A percentile compares a stretch with the other conserved stretches of the same genome.
These are phyloP conservation scores for Prunus campanulata DNA, from an alignment of 306 rosid species.

Conservation along the genomic window DNA sequence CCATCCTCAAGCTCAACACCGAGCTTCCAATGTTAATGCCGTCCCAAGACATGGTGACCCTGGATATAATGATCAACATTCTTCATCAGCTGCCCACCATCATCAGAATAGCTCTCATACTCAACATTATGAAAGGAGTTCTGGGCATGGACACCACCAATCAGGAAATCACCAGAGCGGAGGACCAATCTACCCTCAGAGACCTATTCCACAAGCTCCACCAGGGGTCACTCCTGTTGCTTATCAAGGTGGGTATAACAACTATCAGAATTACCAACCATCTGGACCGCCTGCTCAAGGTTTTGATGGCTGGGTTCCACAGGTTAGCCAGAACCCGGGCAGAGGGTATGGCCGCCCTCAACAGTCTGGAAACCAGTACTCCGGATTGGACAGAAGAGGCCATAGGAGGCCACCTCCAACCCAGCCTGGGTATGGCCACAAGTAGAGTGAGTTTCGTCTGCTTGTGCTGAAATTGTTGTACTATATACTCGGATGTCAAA, in stretches of 20 bases:
- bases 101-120: constrained; percentile 39
- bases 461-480: constrained; percentile 37
- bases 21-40: constrained; percentile 23
- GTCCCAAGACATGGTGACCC: constrained; percentile 28
- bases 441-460: constrained; percentile 19
- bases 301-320: constrained; percentile 32
- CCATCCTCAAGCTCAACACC: constrained; percentile 28
- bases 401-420: constrained; percentile 51
- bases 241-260: constrained; percentile 34
- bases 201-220: constrained; percentile 20
- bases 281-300: constrained; percentile 28
- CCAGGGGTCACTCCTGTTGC: constrained; percentile 25
- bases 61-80: constrained; percentile 34
- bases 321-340: constrained; percentile 20
- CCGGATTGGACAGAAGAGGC: constrained; percentile 53
- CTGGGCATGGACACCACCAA: constrained; percentile 36
- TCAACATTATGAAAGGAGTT: constrained; percentile 40
- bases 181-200: constrained; percentile 29
- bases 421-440: constrained; percentile 39
- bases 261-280: constrained; percentile 39
- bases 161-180: constrained; percentile 42
- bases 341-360: constrained; percentile 44
- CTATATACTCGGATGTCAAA: constrained; percentile 21
- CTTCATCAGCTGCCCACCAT: constrained; percentile 13
- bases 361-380: constrained; percentile 51